phyloP scores from a whole-genome alignment of 1,284 basidiomycete species.

The Pseudozyma tsukubaensis region DNA sequence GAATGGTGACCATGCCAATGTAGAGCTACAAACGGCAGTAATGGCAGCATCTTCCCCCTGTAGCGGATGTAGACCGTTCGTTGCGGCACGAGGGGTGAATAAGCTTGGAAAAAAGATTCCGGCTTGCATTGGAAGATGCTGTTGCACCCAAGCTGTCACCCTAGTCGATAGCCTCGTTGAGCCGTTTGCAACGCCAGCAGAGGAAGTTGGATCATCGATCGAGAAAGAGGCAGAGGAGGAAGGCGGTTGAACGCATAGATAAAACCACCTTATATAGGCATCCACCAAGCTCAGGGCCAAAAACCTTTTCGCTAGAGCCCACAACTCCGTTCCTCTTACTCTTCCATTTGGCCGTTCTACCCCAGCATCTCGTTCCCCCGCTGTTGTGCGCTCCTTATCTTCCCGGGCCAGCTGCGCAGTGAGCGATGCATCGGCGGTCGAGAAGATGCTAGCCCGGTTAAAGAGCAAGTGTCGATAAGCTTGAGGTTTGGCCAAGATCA shows the following conservation, averaged over 20 bases:
- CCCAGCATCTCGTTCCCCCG: neutral
- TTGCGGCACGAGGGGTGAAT: conserved; percentile 4
- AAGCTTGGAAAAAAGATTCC: conserved; percentile 33
- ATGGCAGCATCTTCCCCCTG: neutral
- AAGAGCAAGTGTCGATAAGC: conserved; percentile 91
- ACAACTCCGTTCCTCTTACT: neutral
- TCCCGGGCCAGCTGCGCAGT: too few species aligned
- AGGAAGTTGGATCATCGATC: conserved; percentile 53
- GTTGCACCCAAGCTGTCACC: neutral
- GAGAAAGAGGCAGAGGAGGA: conserved; percentile 71
- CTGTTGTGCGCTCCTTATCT: neutral
- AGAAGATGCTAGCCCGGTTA: conserved; percentile 73
- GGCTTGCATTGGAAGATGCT: conserved; percentile 17
- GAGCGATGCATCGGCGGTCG: neutral
- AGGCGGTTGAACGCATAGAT: conserved; percentile 68
- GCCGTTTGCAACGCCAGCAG: too few species aligned
- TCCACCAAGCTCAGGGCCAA: conserved; percentile 39
- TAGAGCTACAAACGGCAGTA: conserved; percentile 11
- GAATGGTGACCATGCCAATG: neutral
- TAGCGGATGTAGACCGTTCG: neutral
- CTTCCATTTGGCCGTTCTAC: too few species aligned
- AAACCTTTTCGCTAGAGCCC: conserved; percentile 14
- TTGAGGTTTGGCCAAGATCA: conserved; percentile 85
- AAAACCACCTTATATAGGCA: conserved; percentile 53
- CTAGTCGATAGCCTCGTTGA: neutral